Evolutionary conservation across 2,329 filamentous ascomycete species (phyloP).

Genomic region (Cladosporium sp.): DNA sequence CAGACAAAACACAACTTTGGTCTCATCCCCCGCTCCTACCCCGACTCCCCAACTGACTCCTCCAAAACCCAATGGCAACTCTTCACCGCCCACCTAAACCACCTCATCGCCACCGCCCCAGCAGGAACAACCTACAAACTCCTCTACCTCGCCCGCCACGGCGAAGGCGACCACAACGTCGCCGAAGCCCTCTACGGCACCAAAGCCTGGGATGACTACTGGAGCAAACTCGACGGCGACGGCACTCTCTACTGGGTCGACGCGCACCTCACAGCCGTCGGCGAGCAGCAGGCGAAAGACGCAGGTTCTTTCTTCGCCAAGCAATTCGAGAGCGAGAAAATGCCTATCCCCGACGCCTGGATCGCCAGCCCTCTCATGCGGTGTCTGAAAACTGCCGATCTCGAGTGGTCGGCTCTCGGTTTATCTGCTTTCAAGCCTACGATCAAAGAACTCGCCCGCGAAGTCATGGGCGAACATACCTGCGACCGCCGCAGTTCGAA

Average conservation of each 20-base stretch:
- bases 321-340: conserved; percentile 48
- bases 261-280: conserved; percentile 55
- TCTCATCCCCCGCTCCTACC: conserved; percentile 44
- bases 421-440: conserved; percentile 53
- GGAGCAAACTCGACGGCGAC: conserved; percentile 60
- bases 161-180: conserved; percentile 59
- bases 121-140: conserved; percentile 57
- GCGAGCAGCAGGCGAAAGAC: conserved; percentile 53
- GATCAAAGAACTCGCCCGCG: conserved; percentile 60
- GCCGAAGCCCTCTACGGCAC: conserved; percentile 65
- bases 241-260: conserved; percentile 60
- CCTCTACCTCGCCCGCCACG: conserved; percentile 63
- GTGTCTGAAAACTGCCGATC: conserved; percentile 57
- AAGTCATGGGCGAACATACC: conserved; percentile 63
- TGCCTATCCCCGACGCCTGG: conserved; percentile 59
- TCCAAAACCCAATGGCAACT: conserved; percentile 58
- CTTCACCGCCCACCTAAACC: conserved; percentile 54
- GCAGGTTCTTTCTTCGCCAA: conserved; percentile 57
- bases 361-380: conserved; percentile 61
- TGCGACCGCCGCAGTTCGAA: conserved; percentile 59
- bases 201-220: conserved; percentile 64
- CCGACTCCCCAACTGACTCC: conserved; percentile 33
- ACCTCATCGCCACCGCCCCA: conserved; percentile 44
- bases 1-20: conserved; percentile 39
- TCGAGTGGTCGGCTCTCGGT: conserved; percentile 54